Evolutionary conservation across 768 basidiomycete genomes (phyloP), one percentile per base, ranked within the genome.

Genomic region (Xerocomellus chrysenteron): DNA sequence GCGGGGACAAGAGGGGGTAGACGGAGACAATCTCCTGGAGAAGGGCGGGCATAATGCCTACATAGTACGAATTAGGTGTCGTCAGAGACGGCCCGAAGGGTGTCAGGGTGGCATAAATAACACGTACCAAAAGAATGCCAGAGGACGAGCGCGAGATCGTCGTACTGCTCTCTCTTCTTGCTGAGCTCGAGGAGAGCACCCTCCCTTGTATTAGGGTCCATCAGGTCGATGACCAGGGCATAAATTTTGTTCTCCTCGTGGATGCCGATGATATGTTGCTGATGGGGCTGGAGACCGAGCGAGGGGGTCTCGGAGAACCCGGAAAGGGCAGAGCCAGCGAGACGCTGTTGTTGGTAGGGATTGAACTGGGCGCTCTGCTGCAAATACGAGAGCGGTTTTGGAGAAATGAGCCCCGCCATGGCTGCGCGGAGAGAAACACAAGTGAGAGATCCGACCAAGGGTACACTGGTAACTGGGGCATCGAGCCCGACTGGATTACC

Each of bases 131-230:
- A 99, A 2, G 94, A 94, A 67, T 98, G 95, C 97, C 97, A 99
- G 8, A 99, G 80, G 26, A 99, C 92, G 42, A 98, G 82, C 2
- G 97, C 97, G 45, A 99, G 85, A 74, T 99, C 95, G 70, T 99
- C 97, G 69, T 96, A 98, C 74, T 98, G 95, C 75, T 98, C 97
- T 60, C 97, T 80, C 79, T 98, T 98, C 82, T 99, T 98, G 77
- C 93, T 96, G 66, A 99, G 79, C 75, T 99, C 97, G 52, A 98
- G 80, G 47, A 99, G 77, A 2, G 97, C 96, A 2, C 80, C 81
- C 69, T 99, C 97, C 59, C 96, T 82, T n/a, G 88, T 84, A 53
- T 78, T 82, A 2, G 88, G 85, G 66, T 92, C 87, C 79, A 90
- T 81, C 28, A 96, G 76, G 55, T 96, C 92, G 62, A 94, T 85